Percentiles rank a stretch among this genome's conserved stretches.
phyloP scores from a whole-genome alignment of 306 rosid species.

The Quercus wislizeni region DNA sequence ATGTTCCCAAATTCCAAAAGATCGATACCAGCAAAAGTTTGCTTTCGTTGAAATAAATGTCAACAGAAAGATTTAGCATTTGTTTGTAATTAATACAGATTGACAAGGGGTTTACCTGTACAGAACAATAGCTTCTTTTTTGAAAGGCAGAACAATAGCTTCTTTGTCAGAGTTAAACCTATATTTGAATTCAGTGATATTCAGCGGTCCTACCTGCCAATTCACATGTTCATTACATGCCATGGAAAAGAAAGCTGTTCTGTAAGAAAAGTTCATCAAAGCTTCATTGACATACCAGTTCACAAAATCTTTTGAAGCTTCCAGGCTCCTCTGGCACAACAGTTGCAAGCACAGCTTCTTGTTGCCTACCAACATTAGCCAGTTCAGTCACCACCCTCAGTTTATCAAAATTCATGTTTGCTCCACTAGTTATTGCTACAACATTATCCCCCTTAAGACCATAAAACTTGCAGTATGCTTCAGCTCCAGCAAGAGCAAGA shows the following conservation, averaged over 20 bases:
- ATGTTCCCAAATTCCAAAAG: not conserved
- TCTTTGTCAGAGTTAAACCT: slow-evolving; percentile 54
- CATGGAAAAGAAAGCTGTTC: not conserved
- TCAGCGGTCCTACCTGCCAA: slow-evolving; percentile 72
- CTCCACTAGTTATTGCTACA: slow-evolving; percentile 89
- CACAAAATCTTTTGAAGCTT: slow-evolving; percentile 76
- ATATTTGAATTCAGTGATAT: slow-evolving; percentile 89
- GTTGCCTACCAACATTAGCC: slow-evolving; percentile 91
- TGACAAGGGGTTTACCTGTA: slow-evolving; percentile 58
- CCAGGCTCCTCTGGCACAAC: slow-evolving; percentile 78
- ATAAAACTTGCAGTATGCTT: slow-evolving; percentile 94
- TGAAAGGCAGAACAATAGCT: slow-evolving; percentile 40
- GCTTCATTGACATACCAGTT: slow-evolving; percentile 56
- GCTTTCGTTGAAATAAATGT: not conserved
- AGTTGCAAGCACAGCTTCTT: slow-evolving; percentile 87
- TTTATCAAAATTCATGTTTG: slow-evolving; percentile 97
- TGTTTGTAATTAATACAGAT: not conserved
- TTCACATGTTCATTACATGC: slow-evolving; percentile 17
- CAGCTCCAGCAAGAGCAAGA: slow-evolving; percentile 97
- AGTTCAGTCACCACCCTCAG: slow-evolving; percentile 86
- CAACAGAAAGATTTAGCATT: slow-evolving; percentile 1
- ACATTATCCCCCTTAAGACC: slow-evolving; percentile 79
- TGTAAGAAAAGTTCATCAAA: not conserved
- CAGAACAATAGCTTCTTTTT: slow-evolving; percentile 56
- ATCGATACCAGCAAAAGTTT: not conserved